Evolutionary conservation across 1,284 basidiomycete species (phyloP).

Genomic region (Tilletia setariae): DNA sequence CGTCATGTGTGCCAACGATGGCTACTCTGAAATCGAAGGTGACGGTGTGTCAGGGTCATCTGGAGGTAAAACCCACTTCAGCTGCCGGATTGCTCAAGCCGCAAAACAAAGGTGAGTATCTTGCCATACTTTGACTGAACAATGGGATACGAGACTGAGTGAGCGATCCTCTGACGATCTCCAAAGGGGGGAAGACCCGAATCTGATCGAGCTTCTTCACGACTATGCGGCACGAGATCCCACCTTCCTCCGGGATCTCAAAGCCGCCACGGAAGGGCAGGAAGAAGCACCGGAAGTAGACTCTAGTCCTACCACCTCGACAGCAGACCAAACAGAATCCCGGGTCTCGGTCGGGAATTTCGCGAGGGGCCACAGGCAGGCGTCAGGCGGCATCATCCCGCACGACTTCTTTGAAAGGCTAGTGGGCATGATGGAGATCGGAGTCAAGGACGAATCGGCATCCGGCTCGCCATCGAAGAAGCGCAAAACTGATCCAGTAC

Average conservation of each 20-base stretch:
- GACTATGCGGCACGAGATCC: slow-evolving; percentile 33
- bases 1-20: slow-evolving; percentile 43
- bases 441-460: slow-evolving; percentile 22
- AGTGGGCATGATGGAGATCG: slow-evolving; percentile 37
- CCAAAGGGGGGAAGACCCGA: slow-evolving; percentile 31
- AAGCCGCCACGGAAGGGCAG: slow-evolving; percentile 2
- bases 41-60: not conserved
- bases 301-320: slow-evolving; percentile 10
- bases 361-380: slow-evolving; percentile 39
- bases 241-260: slow-evolving; percentile 19
- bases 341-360: slow-evolving; percentile 23
- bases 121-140: too few relatives aligned
- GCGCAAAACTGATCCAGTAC: not conserved
- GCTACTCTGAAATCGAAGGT: slow-evolving; percentile 22
- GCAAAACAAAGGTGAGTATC: slow-evolving; percentile 14
- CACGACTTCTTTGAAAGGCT: slow-evolving; percentile 31
- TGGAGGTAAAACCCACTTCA: slow-evolving; percentile 16
- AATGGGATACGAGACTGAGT: not conserved
- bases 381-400: slow-evolving; percentile 41
- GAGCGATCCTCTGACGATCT: slow-evolving; percentile 26
- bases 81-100: slow-evolving; percentile 29
- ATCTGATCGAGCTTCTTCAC: slow-evolving; percentile 35
- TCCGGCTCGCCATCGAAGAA: not conserved
- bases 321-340: not conserved
- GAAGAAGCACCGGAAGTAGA: slow-evolving; percentile 18